Evolutionary conservation across 2,329 filamentous ascomycete genomes (phyloP).

Genomic region (Xylariaceae sp.): DNA sequence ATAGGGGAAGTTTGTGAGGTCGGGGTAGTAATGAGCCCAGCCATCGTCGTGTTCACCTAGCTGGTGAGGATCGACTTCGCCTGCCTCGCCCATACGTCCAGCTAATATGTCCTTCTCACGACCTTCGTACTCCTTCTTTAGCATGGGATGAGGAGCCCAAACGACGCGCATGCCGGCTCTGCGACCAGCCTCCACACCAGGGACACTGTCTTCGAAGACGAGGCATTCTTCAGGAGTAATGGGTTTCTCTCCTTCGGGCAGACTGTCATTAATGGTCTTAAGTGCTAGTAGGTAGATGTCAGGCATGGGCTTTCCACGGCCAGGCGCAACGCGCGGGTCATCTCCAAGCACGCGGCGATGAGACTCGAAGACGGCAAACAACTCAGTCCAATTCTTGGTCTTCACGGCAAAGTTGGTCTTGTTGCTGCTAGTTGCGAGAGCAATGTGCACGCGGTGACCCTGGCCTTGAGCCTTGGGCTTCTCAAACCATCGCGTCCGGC

Average conservation of each 20-base stretch:
- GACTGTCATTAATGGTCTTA: conserved; percentile 71
- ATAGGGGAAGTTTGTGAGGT: conserved; percentile 52
- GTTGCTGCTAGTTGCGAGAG: conserved; percentile 78
- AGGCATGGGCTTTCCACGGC: conserved; percentile 87
- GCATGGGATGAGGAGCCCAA: conserved; percentile 80
- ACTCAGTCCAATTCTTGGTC: conserved; percentile 54
- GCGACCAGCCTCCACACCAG: conserved; percentile 83
- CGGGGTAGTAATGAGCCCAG: conserved; percentile 52
- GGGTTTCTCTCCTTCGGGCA: conserved; percentile 55
- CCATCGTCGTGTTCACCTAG: conserved; percentile 55
- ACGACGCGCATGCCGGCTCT: conserved; percentile 91
- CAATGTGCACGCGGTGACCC: conserved; percentile 61
- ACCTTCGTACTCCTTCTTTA: conserved; percentile 70
- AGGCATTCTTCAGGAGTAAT: conserved; percentile 83
- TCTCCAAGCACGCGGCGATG: conserved; percentile 79
- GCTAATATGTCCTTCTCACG: conserved; percentile 78
- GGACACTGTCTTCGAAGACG: conserved; percentile 93
- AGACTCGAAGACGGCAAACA: conserved; percentile 61
- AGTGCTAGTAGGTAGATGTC: conserved; percentile 92
- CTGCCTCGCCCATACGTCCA: conserved; percentile 67
- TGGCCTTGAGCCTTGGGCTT: conserved; percentile 31
- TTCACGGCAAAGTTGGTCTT: conserved; percentile 70
- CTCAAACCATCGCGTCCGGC: conserved; percentile 48
- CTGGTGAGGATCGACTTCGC: conserved; percentile 48
- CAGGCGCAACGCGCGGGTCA: conserved; percentile 67